Base-by-base conservation (phyloP, 176 grass and related monocot genomes). In the Phoenix dactylifera region DNA sequence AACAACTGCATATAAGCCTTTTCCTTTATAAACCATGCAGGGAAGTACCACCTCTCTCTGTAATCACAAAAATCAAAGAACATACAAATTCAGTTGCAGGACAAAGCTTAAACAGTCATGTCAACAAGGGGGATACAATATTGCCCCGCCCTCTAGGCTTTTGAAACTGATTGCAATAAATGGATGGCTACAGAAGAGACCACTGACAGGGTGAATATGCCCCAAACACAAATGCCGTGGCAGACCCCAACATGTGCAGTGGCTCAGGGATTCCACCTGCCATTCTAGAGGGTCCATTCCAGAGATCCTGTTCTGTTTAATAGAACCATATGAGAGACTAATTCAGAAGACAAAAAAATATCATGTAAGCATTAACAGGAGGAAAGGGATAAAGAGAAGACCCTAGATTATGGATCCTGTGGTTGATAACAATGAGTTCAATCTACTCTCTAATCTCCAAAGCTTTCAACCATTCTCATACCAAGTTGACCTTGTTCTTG, bases 11-110 rank as follows among this genome's bases (percentile, higher is more conserved):
- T 92, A 89, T 67, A 65, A 83, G 19, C 93, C 93, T 19, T 84
- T 86, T 69, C 87, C 87, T 64, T 85, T 77, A 70, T 87, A 98
- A 9, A 67, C 76, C 24, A 59, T 65, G 29, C 87, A 98, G n/a
- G 81, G 67, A 30, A 50, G 58, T 1, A 81, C 84, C 14, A 79
- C 72, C 58, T 88, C 91, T 74, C 79, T 88, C 87, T 98, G 57
- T 26, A 26, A 54, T 29, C 12, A 24, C 1, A 29, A 62, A 35
- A 53, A 32, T 24, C 50, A 16, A 44, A 5, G 14, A 16, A 50
- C 6, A 60, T 22, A 67, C 25, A 25, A 18, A 32, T 44, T 4
- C 25, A 58, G n/a, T n/a, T 44, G 35, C 35, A 44, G 15, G 15
- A 50, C 10, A 50, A 78, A 58, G 12, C 53, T 18, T 22, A 26